Evolutionary conservation across 768 basidiomycete species (phyloP).

Genomic region (Boletus barrowsii): DNA sequence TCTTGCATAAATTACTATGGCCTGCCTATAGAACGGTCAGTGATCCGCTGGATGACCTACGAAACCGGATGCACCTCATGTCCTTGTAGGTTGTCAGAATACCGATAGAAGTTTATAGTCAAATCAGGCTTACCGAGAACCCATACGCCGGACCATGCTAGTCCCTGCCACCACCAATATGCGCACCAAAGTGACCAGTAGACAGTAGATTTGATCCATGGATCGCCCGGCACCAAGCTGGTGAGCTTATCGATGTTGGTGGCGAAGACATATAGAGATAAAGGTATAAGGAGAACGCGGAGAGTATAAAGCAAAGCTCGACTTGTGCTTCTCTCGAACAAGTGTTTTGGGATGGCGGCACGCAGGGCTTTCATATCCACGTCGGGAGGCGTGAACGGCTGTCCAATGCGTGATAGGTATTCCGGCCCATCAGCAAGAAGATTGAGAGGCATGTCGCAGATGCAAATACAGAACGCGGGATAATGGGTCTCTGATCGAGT

Average conservation of each 20-base stretch:
- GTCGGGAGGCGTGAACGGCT: background rate
- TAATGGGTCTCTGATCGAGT: background rate
- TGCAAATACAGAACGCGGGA: background rate
- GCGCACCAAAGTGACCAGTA: background rate
- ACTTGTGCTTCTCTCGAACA: background rate
- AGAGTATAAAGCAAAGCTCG: background rate
- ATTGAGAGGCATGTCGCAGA: background rate
- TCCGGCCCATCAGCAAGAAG: background rate
- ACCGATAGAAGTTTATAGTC: background rate
- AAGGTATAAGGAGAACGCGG: background rate
- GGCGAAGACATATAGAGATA: background rate
- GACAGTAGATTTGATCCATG: background rate
- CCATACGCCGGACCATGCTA: background rate
- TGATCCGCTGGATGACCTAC: background rate
- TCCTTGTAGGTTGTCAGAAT: background rate
- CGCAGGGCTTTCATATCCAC: background rate
- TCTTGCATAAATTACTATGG: background rate
- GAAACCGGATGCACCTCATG: background rate
- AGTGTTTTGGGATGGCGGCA: background rate
- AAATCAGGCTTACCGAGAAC: background rate
- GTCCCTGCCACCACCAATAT: constrained; percentile 1
- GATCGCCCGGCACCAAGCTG: background rate
- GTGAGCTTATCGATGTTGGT: background rate
- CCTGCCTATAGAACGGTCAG: background rate
- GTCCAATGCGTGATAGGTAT: background rate